A percentile compares a stretch with the other conserved stretches of the same genome.
Evolutionary conservation across 345 rosid genomes (phyloP).

Genomic region (Salix brachista): DNA sequence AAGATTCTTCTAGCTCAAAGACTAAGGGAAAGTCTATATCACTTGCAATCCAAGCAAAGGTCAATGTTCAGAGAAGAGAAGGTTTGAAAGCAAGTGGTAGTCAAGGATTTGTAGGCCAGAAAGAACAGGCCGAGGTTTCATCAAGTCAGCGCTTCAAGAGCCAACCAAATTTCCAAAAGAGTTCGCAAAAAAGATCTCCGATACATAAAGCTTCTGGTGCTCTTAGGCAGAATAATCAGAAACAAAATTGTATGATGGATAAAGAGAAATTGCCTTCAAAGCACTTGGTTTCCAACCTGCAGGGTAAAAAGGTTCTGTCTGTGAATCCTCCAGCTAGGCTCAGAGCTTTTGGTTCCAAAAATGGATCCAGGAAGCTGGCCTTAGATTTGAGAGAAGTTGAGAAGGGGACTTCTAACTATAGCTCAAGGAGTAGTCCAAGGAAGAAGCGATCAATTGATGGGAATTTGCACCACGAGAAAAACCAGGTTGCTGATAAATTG

Average conservation of each 20-base stretch:
- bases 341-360: conserved; percentile 40
- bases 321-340: conserved; percentile 35
- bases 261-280: conserved; percentile 47
- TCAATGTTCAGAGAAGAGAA: conserved; percentile 73
- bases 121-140: conserved; percentile 50
- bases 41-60: conserved; percentile 88
- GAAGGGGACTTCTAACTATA: conserved; percentile 35
- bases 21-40: conserved; percentile 65
- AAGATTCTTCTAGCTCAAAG: conserved; percentile 44
- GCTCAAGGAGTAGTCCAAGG: conserved; percentile 41
- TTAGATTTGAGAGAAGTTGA: conserved; percentile 33
- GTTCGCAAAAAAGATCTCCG: conserved; percentile 45
- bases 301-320: conserved; percentile 36
- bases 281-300: conserved; percentile 31
- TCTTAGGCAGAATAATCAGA: conserved; percentile 84
- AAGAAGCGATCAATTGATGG: conserved; percentile 64
- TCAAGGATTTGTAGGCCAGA: conserved; percentile 35
- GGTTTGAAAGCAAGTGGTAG: conserved; percentile 38
- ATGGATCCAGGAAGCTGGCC: conserved; percentile 55
- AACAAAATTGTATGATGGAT: conserved; percentile 56
- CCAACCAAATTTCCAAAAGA: conserved; percentile 52
- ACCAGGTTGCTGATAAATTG: conserved; percentile 28
- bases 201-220: conserved; percentile 43
- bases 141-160: conserved; percentile 50
- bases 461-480: conserved; percentile 38